A percentile compares a stretch with the other conserved stretches of the same genome.
Evolutionary conservation across 192 early-diverging fungal species (phyloP).

Genomic region (Rhizoclosmatium sp.): DNA sequence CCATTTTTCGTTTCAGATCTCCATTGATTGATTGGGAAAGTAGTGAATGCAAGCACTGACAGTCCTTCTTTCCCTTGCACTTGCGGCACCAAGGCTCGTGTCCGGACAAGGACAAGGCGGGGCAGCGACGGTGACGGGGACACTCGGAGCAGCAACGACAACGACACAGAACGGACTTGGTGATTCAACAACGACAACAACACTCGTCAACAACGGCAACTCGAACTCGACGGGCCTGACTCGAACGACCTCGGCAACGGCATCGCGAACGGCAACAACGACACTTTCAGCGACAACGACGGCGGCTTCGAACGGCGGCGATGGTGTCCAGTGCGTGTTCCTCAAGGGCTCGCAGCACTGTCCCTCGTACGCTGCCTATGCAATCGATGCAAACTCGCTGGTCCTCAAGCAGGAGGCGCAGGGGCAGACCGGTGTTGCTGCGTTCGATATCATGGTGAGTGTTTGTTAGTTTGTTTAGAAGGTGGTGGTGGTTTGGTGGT

Average conservation of each 20-base stretch:
- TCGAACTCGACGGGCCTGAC: not conserved
- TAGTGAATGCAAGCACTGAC: too few species aligned
- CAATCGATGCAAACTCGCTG: conserved; percentile 19
- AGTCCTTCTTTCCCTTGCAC: too few species aligned
- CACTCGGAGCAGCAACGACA: not conserved
- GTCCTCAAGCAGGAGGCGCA: not conserved
- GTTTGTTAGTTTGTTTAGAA: too few species aligned
- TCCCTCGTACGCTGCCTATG: conserved; percentile 15
- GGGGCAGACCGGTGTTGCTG: not conserved
- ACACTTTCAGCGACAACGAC: not conserved
- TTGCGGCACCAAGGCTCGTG: too few species aligned
- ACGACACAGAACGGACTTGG: not conserved
- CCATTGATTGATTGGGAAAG: too few species aligned
- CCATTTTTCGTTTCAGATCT: too few species aligned
- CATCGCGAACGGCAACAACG: not conserved
- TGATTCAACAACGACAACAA: not conserved
- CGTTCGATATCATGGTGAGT: too few species aligned
- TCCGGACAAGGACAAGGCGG: too few species aligned
- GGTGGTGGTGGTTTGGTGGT: not conserved
- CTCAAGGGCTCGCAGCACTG: conserved; percentile 5
- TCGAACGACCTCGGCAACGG: not conserved
- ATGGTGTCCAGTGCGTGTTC: not conserved
- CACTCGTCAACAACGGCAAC: not conserved
- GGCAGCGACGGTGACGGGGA: not conserved
- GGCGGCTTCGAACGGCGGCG: conserved; percentile 5